These are phyloP conservation scores for Collybiopsis confluens DNA, from an alignment of 768 basidiomycete species.

Conservation along the genomic window DNA sequence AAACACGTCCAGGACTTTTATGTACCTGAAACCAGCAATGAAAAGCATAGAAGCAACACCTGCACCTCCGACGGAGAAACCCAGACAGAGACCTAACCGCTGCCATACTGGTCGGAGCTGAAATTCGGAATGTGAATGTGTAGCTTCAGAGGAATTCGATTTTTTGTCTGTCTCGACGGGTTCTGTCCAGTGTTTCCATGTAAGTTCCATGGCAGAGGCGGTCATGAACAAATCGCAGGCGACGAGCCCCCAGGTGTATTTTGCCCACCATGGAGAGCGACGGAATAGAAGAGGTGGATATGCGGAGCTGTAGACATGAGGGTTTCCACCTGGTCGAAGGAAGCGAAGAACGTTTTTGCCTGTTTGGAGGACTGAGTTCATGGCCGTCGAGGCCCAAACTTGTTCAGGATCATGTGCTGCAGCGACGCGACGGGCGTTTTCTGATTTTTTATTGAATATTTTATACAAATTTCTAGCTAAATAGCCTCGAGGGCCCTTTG, in stretches of 20 bases:
- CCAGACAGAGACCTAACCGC: conserved; percentile 23
- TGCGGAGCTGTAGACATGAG: neutral
- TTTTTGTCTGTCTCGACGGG: conserved; percentile 3
- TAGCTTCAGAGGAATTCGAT: neutral
- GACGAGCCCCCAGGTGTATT: conserved; percentile 2
- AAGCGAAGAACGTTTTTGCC: neutral
- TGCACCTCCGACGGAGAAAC: conserved; percentile 26
- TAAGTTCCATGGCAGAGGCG: conserved; percentile 7
- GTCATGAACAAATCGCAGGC: conserved; percentile 8
- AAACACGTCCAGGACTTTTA: conserved; percentile 25
- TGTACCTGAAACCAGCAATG: conserved; percentile 26
- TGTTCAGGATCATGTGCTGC: too few relatives aligned
- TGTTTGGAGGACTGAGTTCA: neutral
- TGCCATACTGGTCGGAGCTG: conserved; percentile 31
- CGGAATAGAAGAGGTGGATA: conserved; percentile 2
- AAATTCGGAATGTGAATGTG: conserved; percentile 7
- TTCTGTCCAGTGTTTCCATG: conserved; percentile 8
- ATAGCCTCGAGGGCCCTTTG: too few relatives aligned
- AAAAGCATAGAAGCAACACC: conserved; percentile 25
- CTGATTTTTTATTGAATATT: too few relatives aligned
- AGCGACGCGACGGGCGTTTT: too few relatives aligned
- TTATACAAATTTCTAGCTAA: too few relatives aligned
- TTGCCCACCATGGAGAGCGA: conserved; percentile 7
- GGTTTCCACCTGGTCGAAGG: conserved; percentile 3
- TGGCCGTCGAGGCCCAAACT: neutral